Percentiles rank a stretch among this genome's conserved stretches.
Evolutionary conservation across 306 rosid genomes (phyloP).

Genomic region (Cucurbita maxima): DNA sequence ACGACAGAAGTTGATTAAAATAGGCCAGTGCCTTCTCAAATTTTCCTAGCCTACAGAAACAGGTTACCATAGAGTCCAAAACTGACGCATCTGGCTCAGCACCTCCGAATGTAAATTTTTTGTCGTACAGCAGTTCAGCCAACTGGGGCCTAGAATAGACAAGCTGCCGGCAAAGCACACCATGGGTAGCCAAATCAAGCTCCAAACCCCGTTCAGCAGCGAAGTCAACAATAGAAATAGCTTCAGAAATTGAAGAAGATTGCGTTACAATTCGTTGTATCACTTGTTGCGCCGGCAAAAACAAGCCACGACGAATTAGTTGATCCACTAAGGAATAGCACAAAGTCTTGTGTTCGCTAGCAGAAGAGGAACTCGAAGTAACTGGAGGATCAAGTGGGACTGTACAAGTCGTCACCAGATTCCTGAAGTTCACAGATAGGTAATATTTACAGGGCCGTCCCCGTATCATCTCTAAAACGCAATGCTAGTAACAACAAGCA

Average conservation of each 20-base stretch:
- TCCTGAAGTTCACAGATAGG: conserved; percentile 12
- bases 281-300: conserved; percentile 21
- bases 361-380: neutral
- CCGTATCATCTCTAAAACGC: conserved; percentile 13
- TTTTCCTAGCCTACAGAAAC: conserved; percentile 27
- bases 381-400: conserved; percentile 11
- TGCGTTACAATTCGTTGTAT: conserved; percentile 13
- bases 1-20: conserved; percentile 18
- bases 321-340: conserved; percentile 16
- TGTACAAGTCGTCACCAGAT: conserved; percentile 14
- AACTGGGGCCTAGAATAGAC: conserved; percentile 19
- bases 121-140: conserved; percentile 21
- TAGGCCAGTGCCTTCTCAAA: conserved; percentile 20
- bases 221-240: conserved; percentile 11
- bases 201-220: conserved; percentile 17
- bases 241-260: conserved; percentile 19
- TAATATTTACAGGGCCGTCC: neutral
- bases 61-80: conserved; percentile 24
- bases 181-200: conserved; percentile 22
- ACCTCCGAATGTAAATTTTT: conserved; percentile 10
- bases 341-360: conserved; percentile 13
- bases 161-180: conserved; percentile 18
- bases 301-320: conserved; percentile 19
- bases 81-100: conserved; percentile 8
- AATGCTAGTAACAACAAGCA: neutral